phyloP scores from a whole-genome alignment of 257 asterid species.

The Solanum phureja region DNA sequence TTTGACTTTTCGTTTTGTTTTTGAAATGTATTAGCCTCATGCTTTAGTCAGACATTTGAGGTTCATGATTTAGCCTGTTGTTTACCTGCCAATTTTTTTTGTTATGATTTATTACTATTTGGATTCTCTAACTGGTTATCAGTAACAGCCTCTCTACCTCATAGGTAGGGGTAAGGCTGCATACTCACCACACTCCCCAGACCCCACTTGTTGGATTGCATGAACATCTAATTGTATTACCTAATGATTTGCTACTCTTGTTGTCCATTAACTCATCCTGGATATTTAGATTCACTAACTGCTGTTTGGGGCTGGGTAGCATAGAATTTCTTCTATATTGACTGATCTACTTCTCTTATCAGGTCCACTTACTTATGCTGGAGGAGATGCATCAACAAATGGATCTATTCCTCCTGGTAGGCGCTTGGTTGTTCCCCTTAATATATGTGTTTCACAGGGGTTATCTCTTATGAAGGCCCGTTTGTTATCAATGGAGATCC shows the following conservation, averaged over 20 bases:
- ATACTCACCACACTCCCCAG: neutral
- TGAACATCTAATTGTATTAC: neutral
- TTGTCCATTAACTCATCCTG: neutral
- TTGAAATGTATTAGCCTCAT: neutral
- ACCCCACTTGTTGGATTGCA: neutral
- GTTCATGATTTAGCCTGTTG: neutral
- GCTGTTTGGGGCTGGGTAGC: neutral
- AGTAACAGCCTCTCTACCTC: neutral
- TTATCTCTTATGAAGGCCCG: slow-evolving; percentile 90
- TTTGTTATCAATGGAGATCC: slow-evolving; percentile 93
- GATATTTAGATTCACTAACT: neutral
- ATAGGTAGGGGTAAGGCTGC: neutral
- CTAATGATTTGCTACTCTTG: neutral
- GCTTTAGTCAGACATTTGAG: neutral
- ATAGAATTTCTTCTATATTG: slow-evolving; percentile 7
- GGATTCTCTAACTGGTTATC: neutral
- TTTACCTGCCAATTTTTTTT: neutral
- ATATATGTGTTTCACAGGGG: slow-evolving; percentile 77
- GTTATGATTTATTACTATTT: neutral
- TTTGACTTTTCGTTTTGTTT: neutral
- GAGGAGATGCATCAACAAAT: slow-evolving; percentile 32
- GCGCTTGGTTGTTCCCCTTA: slow-evolving; percentile 78
- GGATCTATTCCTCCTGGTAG: slow-evolving; percentile 71
- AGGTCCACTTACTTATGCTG: slow-evolving; percentile 49
- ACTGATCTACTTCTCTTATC: slow-evolving; percentile 14